phyloP scores from a whole-genome alignment of 306 rosid species.

The Sindora glabra region DNA sequence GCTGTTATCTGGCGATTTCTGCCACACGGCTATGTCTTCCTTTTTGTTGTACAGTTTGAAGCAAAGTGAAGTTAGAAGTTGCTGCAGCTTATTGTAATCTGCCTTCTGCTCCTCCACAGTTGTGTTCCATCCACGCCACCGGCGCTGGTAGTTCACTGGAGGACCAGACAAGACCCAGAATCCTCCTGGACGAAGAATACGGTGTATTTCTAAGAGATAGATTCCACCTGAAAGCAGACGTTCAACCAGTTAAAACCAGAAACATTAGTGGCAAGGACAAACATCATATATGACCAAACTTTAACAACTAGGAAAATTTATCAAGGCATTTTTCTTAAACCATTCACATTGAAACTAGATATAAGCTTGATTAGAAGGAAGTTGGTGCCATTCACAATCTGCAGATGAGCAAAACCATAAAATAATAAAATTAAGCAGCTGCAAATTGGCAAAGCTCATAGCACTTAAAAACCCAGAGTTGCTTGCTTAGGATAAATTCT shows the following conservation, averaged over 20 bases:
- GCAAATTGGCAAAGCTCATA: background rate
- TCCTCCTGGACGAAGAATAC: slow-evolving; percentile 97
- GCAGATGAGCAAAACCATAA: background rate
- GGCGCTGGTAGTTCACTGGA: slow-evolving; percentile 78
- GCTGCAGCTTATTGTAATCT: slow-evolving; percentile 72
- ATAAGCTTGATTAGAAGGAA: background rate
- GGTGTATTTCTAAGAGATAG: slow-evolving; percentile 77
- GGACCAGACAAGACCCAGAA: slow-evolving; percentile 97
- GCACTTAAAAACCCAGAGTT: background rate
- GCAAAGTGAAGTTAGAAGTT: slow-evolving; percentile 73
- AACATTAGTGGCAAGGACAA: background rate
- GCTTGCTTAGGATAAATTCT: background rate
- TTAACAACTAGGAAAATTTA: too few species aligned
- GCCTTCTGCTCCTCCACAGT: slow-evolving; percentile 77
- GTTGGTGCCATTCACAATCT: background rate
- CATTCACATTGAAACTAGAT: background rate
- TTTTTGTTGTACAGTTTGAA: slow-evolving; percentile 81
- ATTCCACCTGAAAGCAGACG: slow-evolving; percentile 62
- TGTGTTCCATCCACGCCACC: slow-evolving; percentile 97
- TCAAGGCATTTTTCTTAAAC: background rate
- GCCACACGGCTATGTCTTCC: slow-evolving; percentile 95
- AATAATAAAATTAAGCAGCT: background rate
- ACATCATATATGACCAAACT: background rate
- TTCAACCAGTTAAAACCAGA: slow-evolving; percentile 1
- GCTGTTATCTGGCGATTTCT: slow-evolving; percentile 49